Percentiles rank a stretch among this genome's conserved stretches.
Conservation (phyloP, 345 rosid species). For the Salix dunnii region DNA sequence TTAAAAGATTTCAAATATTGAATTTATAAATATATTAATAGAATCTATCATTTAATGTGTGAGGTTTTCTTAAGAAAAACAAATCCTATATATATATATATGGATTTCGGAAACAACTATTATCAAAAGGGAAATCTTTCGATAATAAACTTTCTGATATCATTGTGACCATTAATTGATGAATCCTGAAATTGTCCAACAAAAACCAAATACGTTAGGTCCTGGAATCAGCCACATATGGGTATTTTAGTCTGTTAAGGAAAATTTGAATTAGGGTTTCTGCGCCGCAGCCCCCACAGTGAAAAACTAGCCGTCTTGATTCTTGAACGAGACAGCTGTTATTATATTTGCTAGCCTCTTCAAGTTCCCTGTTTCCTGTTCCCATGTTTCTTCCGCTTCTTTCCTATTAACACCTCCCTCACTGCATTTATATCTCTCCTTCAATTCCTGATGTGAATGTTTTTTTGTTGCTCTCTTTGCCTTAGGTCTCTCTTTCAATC, state of each 20-base stretch:
- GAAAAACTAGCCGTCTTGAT: not conserved
- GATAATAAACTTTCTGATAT: not conserved
- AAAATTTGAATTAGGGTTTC: slow-evolving; percentile 21
- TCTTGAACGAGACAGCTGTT: not conserved
- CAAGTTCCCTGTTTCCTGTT: not conserved
- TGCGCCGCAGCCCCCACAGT: slow-evolving; percentile 10
- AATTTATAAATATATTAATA: too few relatives aligned
- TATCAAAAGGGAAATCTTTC: too few relatives aligned
- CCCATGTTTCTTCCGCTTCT: not conserved
- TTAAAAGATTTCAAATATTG: not conserved
- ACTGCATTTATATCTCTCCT: not conserved
- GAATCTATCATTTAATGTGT: not conserved
- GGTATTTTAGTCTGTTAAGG: slow-evolving; percentile 3
- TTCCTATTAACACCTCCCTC: not conserved
- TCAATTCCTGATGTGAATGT: not conserved
- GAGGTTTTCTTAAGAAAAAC: too few relatives aligned
- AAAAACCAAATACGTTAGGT: not conserved
- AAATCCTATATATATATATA: too few relatives aligned
- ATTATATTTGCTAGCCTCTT: not conserved
- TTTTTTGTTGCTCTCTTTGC: not conserved
- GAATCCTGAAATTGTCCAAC: not conserved
- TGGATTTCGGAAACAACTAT: too few relatives aligned
- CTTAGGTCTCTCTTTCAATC: not conserved
- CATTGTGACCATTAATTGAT: not conserved
- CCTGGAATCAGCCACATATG: not conserved